Evolutionary conservation across 108 stramenopile genomes (phyloP).

Genomic region (Pseudonitzschia pungens): DNA sequence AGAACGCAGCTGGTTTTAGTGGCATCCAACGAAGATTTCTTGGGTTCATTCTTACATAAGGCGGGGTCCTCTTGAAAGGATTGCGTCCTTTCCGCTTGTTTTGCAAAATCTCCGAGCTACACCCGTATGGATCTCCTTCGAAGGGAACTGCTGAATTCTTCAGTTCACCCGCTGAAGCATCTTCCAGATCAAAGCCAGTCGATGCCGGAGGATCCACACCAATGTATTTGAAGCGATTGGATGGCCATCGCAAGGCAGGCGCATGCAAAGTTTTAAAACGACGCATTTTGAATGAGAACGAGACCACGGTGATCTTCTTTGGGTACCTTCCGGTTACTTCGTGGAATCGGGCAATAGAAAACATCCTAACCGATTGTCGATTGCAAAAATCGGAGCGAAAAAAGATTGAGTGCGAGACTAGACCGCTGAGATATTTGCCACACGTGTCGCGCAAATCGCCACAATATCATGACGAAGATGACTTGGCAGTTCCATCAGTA

Average conservation of each 20-base stretch:
- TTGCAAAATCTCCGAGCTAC: conserved; percentile 68
- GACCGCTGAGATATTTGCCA: too few species aligned
- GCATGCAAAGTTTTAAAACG: conserved; percentile 89
- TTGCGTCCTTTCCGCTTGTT: conserved; percentile 86
- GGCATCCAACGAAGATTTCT: background rate
- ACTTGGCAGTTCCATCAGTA: too few species aligned
- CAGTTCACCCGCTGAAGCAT: conserved; percentile 64
- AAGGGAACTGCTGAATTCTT: conserved; percentile 82
- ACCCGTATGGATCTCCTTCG: conserved; percentile 92
- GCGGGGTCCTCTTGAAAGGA: conserved; percentile 86
- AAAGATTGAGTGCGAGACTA: background rate
- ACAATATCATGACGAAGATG: background rate
- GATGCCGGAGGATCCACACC: conserved; percentile 85
- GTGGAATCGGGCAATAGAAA: conserved; percentile 93
- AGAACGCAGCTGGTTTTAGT: too few species aligned
- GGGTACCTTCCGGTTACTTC: conserved; percentile 95
- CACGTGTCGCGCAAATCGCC: background rate
- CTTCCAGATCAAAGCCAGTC: conserved; percentile 75
- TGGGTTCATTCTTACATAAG: conserved; percentile 51
- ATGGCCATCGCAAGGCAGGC: conserved; percentile 84
- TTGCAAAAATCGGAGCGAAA: background rate
- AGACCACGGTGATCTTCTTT: conserved; percentile 83
- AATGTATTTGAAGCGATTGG: conserved; percentile 69
- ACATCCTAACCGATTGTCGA: conserved; percentile 46
- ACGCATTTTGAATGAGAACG: conserved; percentile 90